phyloP scores from a whole-genome alignment of 2,329 filamentous ascomycete species.

The Sporothrix sp. region DNA sequence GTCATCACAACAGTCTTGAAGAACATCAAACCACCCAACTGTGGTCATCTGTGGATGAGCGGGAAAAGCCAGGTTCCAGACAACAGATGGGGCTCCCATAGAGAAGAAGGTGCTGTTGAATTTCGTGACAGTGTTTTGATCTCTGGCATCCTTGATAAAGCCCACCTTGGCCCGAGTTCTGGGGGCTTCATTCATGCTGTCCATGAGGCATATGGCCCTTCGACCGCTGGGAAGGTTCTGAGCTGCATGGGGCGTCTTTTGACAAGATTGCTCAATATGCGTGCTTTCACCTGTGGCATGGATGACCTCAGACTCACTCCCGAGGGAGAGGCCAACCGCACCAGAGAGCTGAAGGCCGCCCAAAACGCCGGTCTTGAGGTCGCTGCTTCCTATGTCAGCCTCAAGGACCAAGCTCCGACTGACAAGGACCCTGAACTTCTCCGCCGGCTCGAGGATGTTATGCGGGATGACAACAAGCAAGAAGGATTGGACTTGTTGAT shows the following conservation, averaged over 20 bases:
- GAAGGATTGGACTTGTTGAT: slow-evolving; percentile 81
- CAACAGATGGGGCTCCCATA: slow-evolving; percentile 67
- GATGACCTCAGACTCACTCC: slow-evolving; percentile 83
- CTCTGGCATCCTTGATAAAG: slow-evolving; percentile 88
- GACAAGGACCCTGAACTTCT: slow-evolving; percentile 61
- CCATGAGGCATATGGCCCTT: slow-evolving; percentile 87
- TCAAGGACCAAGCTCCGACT: slow-evolving; percentile 55
- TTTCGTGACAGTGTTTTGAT: slow-evolving; percentile 83
- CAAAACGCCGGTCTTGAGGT: slow-evolving; percentile 64
- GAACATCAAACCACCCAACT: slow-evolving; percentile 74
- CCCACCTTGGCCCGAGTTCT: slow-evolving; percentile 78
- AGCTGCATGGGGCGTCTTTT: slow-evolving; percentile 83
- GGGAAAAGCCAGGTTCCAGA: slow-evolving; percentile 69
- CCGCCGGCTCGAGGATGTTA: slow-evolving; percentile 73
- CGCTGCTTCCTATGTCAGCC: slow-evolving; percentile 78
- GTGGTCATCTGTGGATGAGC: slow-evolving; percentile 66
- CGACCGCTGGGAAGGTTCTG: slow-evolving; percentile 74
- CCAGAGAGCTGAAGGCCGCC: slow-evolving; percentile 57
- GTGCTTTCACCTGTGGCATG: slow-evolving; percentile 94
- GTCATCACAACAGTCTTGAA: slow-evolving; percentile 85
- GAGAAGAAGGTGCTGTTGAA: slow-evolving; percentile 71
- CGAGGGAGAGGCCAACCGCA: slow-evolving; percentile 63
- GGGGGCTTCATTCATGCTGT: slow-evolving; percentile 86
- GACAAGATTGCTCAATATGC: slow-evolving; percentile 83
- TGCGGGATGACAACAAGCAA: slow-evolving; percentile 86